These are phyloP conservation scores for Cryptosporidium meleagridis DNA, from an alignment of 169 alveolate species.

Conservation along the genomic window DNA sequence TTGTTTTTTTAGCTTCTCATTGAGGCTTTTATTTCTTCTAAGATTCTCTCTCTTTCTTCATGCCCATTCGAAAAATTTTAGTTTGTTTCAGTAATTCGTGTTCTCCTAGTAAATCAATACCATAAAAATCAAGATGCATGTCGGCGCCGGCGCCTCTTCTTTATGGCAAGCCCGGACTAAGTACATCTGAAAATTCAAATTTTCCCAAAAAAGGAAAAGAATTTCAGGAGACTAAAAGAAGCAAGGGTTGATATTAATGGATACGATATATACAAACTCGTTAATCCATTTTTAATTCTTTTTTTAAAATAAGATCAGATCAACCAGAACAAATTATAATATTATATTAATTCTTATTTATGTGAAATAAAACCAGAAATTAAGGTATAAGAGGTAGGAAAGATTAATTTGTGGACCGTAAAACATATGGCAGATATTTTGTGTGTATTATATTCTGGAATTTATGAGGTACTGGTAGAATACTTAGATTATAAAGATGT, in stretches of 20 bases:
- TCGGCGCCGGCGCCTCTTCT: constrained; percentile 10
- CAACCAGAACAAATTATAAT: background rate
- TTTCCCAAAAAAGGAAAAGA: constrained; percentile 32
- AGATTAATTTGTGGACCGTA: background rate
- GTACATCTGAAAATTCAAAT: constrained; percentile 70
- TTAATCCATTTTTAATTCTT: too few species aligned
- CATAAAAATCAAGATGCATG: background rate
- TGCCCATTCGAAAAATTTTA: background rate
- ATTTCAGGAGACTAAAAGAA: background rate
- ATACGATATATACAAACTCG: background rate
- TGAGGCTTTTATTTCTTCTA: background rate
- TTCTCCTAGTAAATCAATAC: background rate
- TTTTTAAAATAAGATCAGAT: too few species aligned
- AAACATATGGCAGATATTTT: background rate
- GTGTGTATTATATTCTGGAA: constrained; percentile 21
- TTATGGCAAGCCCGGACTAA: constrained; percentile 73
- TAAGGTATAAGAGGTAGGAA: constrained; percentile 12
- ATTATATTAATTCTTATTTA: background rate
- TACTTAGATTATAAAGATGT: constrained; percentile 46
- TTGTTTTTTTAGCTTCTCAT: too few species aligned
- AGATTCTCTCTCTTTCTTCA: background rate
- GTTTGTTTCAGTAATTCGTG: background rate
- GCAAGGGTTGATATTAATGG: background rate
- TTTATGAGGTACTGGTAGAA: constrained; percentile 31
- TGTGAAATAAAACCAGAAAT: background rate